phyloP scores from a whole-genome alignment of 192 early-diverging fungal genomes.

The Powellomyces hirtus region DNA sequence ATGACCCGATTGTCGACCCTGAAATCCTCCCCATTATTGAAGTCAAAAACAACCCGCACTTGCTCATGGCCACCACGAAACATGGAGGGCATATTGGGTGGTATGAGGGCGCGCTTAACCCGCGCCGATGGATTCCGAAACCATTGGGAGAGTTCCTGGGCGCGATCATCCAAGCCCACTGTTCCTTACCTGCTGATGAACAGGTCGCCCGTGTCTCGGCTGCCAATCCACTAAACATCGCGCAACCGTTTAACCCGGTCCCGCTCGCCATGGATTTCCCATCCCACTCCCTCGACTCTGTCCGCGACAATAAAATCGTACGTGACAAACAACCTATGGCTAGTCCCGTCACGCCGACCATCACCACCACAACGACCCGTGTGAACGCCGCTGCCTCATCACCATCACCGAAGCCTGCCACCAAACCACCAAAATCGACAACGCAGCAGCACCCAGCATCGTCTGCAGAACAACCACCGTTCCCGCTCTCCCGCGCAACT shows the following conservation, averaged over 20 bases:
- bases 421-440: too few relatives aligned
- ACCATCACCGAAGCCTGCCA: too few relatives aligned
- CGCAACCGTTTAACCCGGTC: background rate
- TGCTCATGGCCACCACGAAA: constrained; percentile 74
- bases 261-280: background rate
- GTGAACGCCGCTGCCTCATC: too few relatives aligned
- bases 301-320: background rate
- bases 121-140: constrained; percentile 35
- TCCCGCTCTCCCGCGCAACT: background rate
- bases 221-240: background rate
- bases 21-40: constrained; percentile 72
- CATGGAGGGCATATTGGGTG: constrained; percentile 92
- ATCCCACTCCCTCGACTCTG: background rate
- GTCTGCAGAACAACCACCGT: background rate
- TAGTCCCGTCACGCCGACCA: background rate
- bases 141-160: constrained; percentile 48
- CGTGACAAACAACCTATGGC: background rate
- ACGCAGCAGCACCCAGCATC: background rate
- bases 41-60: constrained; percentile 71
- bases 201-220: background rate
- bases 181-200: constrained; percentile 1
- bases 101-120: constrained; percentile 51
- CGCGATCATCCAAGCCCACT: constrained; percentile 26
- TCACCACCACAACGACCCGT: too few relatives aligned
- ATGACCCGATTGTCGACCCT: constrained; percentile 83